A percentile compares a stretch with the other conserved stretches of the same genome.
phyloP scores from a whole-genome alignment of 1,284 basidiomycete genomes.

The Trichosporon sp. region DNA sequence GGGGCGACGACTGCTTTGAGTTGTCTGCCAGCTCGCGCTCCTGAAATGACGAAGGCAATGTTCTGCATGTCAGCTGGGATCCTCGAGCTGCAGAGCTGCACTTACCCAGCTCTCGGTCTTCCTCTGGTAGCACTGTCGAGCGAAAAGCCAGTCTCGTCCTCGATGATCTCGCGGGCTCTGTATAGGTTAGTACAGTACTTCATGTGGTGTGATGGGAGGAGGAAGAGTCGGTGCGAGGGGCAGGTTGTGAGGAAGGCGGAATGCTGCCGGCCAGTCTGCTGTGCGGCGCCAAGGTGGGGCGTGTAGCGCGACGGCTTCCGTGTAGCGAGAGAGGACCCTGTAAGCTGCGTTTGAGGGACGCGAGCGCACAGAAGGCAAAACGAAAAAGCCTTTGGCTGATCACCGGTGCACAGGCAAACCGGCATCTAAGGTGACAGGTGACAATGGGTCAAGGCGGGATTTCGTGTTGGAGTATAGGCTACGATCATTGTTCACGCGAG shows the following conservation, averaged over 20 bases:
- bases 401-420: background rate
- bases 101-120: constrained; percentile 47
- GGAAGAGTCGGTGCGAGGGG: background rate
- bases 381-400: background rate
- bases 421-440: background rate
- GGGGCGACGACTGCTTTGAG: constrained; percentile 1
- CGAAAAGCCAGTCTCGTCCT: constrained; percentile 56
- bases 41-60: constrained; percentile 44
- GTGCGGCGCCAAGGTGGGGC: background rate
- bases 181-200: background rate
- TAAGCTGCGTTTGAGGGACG: background rate
- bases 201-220: background rate
- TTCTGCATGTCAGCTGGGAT: constrained; percentile 24
- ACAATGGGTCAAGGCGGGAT: background rate
- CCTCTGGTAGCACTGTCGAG: constrained; percentile 50
- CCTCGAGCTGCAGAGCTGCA: background rate
- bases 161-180: constrained; percentile 74
- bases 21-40: constrained; percentile 17
- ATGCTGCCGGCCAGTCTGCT: background rate
- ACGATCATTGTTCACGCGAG: background rate
- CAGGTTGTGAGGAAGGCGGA: background rate
- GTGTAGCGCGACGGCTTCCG: background rate
- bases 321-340: background rate
- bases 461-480: background rate
- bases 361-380: background rate